These are phyloP conservation scores for Trichophyton verrucosum DNA, from an alignment of 2,329 filamentous ascomycete species.

Conservation along the genomic window DNA sequence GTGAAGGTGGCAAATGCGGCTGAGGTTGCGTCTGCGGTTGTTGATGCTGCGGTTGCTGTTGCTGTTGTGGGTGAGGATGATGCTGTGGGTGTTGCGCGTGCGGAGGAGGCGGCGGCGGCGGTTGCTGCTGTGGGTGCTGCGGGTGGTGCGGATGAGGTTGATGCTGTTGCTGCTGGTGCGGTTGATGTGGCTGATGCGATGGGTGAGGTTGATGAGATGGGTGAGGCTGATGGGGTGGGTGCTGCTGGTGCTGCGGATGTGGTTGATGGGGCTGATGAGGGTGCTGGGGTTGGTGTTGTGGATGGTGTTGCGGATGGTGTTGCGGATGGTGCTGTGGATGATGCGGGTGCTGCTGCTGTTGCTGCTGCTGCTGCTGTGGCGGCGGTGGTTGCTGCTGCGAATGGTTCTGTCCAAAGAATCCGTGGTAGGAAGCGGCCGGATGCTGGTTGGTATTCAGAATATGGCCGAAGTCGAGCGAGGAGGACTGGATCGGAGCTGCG, in stretches of 20 bases:
- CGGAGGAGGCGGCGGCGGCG: not conserved
- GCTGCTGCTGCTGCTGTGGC: conserved; percentile 11
- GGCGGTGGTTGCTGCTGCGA: conserved; percentile 9
- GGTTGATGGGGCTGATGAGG: conserved; percentile 11
- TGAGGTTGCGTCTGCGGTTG: conserved; percentile 11
- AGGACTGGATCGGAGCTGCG: conserved; percentile 25
- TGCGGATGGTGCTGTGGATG: conserved; percentile 15
- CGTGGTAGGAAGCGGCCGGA: conserved; percentile 20
- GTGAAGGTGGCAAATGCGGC: conserved; percentile 21
- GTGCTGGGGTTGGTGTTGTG: conserved; percentile 15
- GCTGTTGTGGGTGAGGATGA: not conserved
- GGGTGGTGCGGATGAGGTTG: conserved; percentile 15
- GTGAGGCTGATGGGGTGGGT: conserved; percentile 17
- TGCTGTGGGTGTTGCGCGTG: conserved; percentile 3
- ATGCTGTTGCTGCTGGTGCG: conserved; percentile 20
- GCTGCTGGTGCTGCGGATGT: conserved; percentile 20
- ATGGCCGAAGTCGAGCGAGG: conserved; percentile 24
- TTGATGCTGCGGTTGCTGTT: not conserved
- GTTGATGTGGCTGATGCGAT: conserved; percentile 18
- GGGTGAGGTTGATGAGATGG: conserved; percentile 20
- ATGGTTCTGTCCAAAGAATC: conserved; percentile 22
- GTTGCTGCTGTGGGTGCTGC: conserved; percentile 16
- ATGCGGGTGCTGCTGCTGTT: not conserved
- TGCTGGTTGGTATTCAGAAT: conserved; percentile 22
- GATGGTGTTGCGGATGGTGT: conserved; percentile 19